Conservation (phyloP, 176 grass and related monocot species). For the Hsuehochloa calcarea region DNA sequence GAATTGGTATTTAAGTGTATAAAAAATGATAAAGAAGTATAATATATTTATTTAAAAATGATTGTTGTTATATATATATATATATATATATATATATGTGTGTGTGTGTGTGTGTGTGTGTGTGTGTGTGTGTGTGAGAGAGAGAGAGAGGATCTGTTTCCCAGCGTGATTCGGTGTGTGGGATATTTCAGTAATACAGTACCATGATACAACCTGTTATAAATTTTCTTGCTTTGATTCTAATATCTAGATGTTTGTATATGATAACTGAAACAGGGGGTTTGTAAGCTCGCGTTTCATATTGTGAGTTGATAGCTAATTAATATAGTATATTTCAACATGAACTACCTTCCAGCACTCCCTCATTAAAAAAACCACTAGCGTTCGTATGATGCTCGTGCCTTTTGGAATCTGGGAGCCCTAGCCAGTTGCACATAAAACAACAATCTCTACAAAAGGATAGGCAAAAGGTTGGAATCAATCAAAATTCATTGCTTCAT, state of each 20-base stretch:
- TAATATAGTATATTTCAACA: constrained; percentile 10
- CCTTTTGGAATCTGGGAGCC: neutral
- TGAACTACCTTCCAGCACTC: neutral
- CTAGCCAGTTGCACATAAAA: neutral
- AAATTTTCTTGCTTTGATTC: neutral
- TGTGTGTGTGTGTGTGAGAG: too few relatives aligned
- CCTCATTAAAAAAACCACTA: neutral
- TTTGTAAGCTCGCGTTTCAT: neutral
- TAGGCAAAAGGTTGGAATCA: neutral
- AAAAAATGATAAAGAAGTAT: too few relatives aligned
- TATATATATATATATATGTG: too few relatives aligned
- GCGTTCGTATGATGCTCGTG: neutral
- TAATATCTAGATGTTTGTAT: neutral
- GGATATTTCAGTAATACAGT: neutral
- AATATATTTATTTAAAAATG: too few relatives aligned
- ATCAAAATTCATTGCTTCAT: neutral
- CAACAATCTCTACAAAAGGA: neutral
- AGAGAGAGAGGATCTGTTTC: neutral
- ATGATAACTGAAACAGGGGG: neutral
- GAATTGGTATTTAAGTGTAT: too few relatives aligned
- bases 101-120: too few relatives aligned
- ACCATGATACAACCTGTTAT: neutral
- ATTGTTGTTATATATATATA: too few relatives aligned
- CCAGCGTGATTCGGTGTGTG: neutral
- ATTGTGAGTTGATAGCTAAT: neutral